Base-by-base conservation (phyloP, 257 asterid species). In the Penstemon davidsonii region DNA sequence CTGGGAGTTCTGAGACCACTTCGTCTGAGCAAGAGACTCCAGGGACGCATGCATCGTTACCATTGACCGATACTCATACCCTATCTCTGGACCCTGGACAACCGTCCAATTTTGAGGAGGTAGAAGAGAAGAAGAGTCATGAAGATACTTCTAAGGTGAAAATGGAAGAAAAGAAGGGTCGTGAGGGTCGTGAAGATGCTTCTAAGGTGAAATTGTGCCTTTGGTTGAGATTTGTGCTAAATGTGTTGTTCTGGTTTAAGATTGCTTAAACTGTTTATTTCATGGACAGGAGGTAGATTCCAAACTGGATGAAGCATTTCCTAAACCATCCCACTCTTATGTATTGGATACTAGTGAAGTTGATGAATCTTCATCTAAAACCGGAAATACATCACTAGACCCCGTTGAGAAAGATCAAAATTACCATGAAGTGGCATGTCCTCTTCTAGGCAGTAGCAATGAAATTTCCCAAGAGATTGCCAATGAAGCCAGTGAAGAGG, bases 71-170 rank as follows among this genome's bases (percentile, higher is more conserved):
- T 64, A 70, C 62, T 60, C 74, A 45, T 59, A 62, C 56, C 49
- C 47, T 40, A 67, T 64, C 88, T 52, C 52, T 43, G 40, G 72
- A 67, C 68, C 74, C 78, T 73, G 80, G 66, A 62, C 82, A 66
- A 67, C 67, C 80, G 65, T 63, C 51, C 39, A 72, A 62, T 70
- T 53, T 78, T 56, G 85, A 80, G 80, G 63, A 64, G 64, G 60
- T 42, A 47, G 79, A 74, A 66, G 82, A 80, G 80, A 73, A 60
- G 44, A 84, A 39, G 53, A 5, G 45, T 74, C 49, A 38, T 46
- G 72, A 83, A 67, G 78, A 71, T 80, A 71, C 81, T 51, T 67
- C 78, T 13, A 38, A 82, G 88, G 97, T 93, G 80, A 65, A 64
- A 67, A 62, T 42, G 44, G 79, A 74, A 66, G 82, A 80, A 81